Base-by-base conservation (phyloP, 306 rosid genomes). In the Cercis canadensis region DNA sequence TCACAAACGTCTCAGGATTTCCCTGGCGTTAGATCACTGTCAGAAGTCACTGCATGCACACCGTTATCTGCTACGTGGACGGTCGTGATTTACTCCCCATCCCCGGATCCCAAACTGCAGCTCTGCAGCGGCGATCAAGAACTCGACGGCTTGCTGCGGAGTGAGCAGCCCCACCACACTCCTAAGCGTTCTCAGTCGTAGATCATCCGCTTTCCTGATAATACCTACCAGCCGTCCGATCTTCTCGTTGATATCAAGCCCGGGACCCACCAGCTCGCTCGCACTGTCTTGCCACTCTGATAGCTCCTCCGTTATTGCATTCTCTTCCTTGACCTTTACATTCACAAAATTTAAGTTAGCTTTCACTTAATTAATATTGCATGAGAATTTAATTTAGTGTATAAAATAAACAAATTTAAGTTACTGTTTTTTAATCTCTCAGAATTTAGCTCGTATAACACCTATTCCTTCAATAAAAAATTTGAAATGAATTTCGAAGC, bases 221-320 rank as follows among this genome's bases (percentile, higher is more conserved):
- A 90, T 84, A 11, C 9, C 41, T 1, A 69, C 82, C 51, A 93
- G 75, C 59, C 64, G 74, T 13, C 49, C 72, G 32, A 87, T 78
- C 83, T 78, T 87, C 51, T 65, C 79, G 2, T 80, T 65, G 13
- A 84, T 11, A 19, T 84, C 82, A 7, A 53, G 33, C 4, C 37
- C 8, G 4, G 36, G 66, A 0, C 61, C 83, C 71, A 87, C n/a
- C 63, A 90, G 73, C 52, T 90, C 93, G 62, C 86, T 77, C 12
- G 80, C 93, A 18, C 81, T 72, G 33, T 93, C 96, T 44, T 90
- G 98, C 98, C 98, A 93, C 69, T 84, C 87, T 53, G 98, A 90
- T 9, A 93, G 55, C 79, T 88, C 93, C 2, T 85, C 96, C 0
- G 89, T 82, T 45, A 93, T 84, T 2, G 80, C 85, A 82, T 93